A percentile compares a stretch with the other conserved stretches of the same genome.
Conservation (phyloP, 805 yeast species). For the Wickerhamomyces ciferrii region DNA sequence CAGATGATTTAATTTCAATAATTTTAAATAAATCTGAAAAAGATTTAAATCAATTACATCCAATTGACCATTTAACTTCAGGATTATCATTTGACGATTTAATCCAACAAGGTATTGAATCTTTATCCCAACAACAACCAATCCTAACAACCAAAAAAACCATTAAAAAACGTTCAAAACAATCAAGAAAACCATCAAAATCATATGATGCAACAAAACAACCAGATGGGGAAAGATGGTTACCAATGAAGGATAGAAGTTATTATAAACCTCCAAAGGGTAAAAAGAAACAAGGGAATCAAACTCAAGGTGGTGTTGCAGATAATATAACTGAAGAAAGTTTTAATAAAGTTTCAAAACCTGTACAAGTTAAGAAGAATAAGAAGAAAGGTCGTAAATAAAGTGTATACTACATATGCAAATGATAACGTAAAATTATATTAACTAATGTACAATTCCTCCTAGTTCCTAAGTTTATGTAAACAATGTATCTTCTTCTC, state of each 20-base stretch:
- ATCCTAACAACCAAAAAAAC: conserved; percentile 10
- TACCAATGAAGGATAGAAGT: conserved; percentile 81
- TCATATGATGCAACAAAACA: conserved; percentile 31
- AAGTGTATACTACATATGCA: no score
- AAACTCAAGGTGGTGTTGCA: conserved; percentile 58
- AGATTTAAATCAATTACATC: conserved; percentile 14
- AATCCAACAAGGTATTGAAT: conserved; percentile 16
- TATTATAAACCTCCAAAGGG: conserved; percentile 76
- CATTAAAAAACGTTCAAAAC: conserved; percentile 25
- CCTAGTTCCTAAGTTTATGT: conserved; percentile 52
- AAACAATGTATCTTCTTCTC: conserved; percentile 96
- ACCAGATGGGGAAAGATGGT: conserved; percentile 81
- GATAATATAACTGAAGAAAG: conserved; percentile 40
- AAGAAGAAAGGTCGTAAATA: conserved; percentile 23
- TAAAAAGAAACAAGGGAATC: conserved; percentile 33
- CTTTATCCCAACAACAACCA: conserved; percentile 9
- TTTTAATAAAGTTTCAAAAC: conserved; percentile 3
- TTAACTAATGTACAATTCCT: neutral
- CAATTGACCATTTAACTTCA: conserved; percentile 21
- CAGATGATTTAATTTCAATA: conserved; percentile 21
- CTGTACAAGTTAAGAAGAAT: conserved; percentile 7
- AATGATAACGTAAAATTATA: no score
- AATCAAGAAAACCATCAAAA: conserved; percentile 32
- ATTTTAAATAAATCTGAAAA: conserved; percentile 20
- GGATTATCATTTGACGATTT: conserved; percentile 27